Percentiles rank a stretch among this genome's conserved stretches.
phyloP scores from a whole-genome alignment of 1,284 basidiomycete genomes.

The Apiotrichum siamense region DNA sequence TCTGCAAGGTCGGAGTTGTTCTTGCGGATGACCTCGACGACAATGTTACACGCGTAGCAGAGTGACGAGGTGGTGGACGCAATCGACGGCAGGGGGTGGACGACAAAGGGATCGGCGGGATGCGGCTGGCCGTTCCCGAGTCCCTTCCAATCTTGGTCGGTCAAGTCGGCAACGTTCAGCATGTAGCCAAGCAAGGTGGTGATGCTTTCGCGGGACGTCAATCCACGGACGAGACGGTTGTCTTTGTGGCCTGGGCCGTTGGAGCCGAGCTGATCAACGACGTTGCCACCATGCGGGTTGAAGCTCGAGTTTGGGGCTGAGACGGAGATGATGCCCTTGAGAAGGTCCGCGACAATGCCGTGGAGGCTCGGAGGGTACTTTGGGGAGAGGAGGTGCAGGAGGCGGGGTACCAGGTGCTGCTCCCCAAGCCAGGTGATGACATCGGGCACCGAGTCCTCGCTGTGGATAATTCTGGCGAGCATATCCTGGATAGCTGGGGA shows the following conservation, averaged over 20 bases:
- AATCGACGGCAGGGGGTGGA: conserved; percentile 55
- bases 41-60: conserved; percentile 77
- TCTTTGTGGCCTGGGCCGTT: conserved; percentile 36
- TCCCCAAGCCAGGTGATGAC: conserved; percentile 89
- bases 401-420: conserved; percentile 72
- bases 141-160: conserved; percentile 29
- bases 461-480: conserved; percentile 82
- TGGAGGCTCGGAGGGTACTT: conserved; percentile 71
- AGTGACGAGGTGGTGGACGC: conserved; percentile 82
- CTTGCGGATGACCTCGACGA: conserved; percentile 94
- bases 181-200: conserved; percentile 72
- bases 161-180: conserved; percentile 59
- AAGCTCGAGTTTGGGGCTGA: conserved; percentile 66
- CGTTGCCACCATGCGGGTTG: conserved; percentile 56
- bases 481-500: conserved; percentile 88
- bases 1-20: conserved; percentile 99
- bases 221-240: conserved; percentile 81
- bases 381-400: conserved; percentile 80
- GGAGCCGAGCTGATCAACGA: conserved; percentile 45
- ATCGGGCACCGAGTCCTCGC: conserved; percentile 77
- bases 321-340: conserved; percentile 92
- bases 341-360: conserved; percentile 79
- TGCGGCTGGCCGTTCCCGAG: conserved; percentile 17
- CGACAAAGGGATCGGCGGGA: conserved; percentile 35
- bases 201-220: conserved; percentile 72